Conservation (phyloP, 371 early-diverging fungal genomes). For the Rhizomucor pusillus region DNA sequence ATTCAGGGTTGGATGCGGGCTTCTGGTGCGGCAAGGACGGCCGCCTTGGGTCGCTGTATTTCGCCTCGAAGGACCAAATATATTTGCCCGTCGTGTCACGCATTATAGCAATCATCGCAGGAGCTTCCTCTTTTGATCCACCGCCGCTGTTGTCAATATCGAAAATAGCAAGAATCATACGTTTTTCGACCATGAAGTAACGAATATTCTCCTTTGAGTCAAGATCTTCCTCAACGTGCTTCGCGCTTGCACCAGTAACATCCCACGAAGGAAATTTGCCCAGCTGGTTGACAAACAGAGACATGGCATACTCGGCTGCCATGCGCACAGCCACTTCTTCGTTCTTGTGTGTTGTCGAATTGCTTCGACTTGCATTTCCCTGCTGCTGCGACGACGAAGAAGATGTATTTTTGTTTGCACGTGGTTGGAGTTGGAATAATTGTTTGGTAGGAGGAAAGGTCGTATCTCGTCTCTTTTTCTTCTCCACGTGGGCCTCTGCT, state of each 20-base stretch:
- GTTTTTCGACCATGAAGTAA: conserved; percentile 66
- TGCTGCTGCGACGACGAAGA: conserved; percentile 1
- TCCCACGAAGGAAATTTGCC: conserved; percentile 66
- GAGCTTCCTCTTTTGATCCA: conserved; percentile 15
- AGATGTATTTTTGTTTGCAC: conserved; percentile 16
- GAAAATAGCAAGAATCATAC: conserved; percentile 58
- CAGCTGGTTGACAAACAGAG: conserved; percentile 65
- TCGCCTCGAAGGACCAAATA: conserved; percentile 61
- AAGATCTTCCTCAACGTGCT: conserved; percentile 8
- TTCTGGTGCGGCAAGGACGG: conserved; percentile 4
- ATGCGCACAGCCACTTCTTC: conserved; percentile 61
- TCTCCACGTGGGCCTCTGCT: conserved; percentile 20
- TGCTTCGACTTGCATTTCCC: conserved; percentile 1
- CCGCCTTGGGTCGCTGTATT: conserved; percentile 38
- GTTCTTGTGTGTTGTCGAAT: conserved; percentile 25
- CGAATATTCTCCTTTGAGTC: conserved; percentile 44
- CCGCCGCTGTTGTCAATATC: conserved; percentile 20
- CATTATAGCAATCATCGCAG: conserved; percentile 51
- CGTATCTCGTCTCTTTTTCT: conserved; percentile 47
- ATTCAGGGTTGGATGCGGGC: conserved; percentile 8
- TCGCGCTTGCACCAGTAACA: neutral
- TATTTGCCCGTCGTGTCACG: conserved; percentile 74
- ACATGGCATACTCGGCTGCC: conserved; percentile 76
- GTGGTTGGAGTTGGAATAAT: conserved; percentile 42
- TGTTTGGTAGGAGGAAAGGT: conserved; percentile 47